phyloP scores from a whole-genome alignment of 2,329 filamentous ascomycete genomes.

The Xylaria sp. region DNA sequence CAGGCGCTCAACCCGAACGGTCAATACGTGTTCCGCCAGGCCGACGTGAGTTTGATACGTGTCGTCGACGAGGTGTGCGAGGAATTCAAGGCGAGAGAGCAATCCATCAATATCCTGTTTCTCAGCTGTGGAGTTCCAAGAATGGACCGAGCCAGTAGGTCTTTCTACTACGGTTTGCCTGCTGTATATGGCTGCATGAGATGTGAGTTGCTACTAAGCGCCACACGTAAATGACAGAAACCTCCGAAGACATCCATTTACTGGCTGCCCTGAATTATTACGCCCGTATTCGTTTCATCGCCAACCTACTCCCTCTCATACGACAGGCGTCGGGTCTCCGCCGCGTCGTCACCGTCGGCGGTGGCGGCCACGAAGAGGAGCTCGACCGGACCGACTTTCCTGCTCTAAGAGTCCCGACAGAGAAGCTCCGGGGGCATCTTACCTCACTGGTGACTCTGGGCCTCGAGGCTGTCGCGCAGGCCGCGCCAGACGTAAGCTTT shows the following conservation, averaged over 20 bases:
- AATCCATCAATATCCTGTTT: conserved; percentile 33
- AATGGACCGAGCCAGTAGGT: conserved; percentile 31
- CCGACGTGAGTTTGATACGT: conserved; percentile 29
- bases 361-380: conserved; percentile 25
- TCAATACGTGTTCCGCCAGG: conserved; percentile 57
- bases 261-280: conserved; percentile 35
- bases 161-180: neutral
- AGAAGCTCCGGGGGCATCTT: conserved; percentile 32
- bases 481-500: conserved; percentile 28
- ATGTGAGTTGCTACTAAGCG: neutral
- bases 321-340: conserved; percentile 16
- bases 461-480: conserved; percentile 26
- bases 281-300: conserved; percentile 31
- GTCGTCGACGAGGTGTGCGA: conserved; percentile 33
- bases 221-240: conserved; percentile 20
- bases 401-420: conserved; percentile 21
- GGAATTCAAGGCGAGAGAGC: conserved; percentile 29
- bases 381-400: conserved; percentile 31
- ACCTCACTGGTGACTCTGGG: conserved; percentile 34
- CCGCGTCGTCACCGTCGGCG: conserved; percentile 30
- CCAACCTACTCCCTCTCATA: conserved; percentile 31
- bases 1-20: conserved; percentile 57
- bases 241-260: conserved; percentile 29
- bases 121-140: conserved; percentile 32
- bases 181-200: neutral